These are phyloP conservation scores for Streptanthus diversifolius DNA, from an alignment of 345 rosid species.

Conservation along the genomic window DNA sequence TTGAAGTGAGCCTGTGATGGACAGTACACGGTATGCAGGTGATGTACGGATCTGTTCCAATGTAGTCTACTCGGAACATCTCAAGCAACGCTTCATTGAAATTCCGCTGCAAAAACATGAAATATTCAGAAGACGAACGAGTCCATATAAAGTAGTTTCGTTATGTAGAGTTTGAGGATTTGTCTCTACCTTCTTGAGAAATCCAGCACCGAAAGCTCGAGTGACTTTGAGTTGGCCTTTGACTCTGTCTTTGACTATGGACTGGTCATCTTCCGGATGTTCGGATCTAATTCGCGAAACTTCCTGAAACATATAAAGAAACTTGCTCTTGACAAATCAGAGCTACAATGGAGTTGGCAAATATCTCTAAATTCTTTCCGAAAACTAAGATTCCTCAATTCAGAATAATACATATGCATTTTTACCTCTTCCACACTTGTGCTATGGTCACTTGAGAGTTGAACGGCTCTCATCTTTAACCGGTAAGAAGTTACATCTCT, in stretches of 20 bases:
- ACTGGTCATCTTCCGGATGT: constrained; percentile 81
- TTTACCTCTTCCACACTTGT: constrained; percentile 77
- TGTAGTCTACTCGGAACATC: constrained; percentile 66
- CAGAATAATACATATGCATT: neutral
- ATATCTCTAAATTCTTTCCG: neutral
- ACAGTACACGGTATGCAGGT: constrained; percentile 69
- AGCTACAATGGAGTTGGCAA: neutral
- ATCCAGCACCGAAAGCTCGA: constrained; percentile 92
- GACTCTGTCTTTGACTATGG: constrained; percentile 79
- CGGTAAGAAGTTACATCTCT: constrained; percentile 80
- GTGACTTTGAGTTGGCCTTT: constrained; percentile 95
- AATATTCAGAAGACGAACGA: neutral
- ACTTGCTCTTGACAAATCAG: neutral
- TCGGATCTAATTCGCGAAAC: constrained; percentile 68
- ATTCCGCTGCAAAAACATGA: constrained; percentile 52
- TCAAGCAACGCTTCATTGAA: constrained; percentile 85
- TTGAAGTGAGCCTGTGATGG: constrained; percentile 85
- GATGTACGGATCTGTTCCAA: constrained; percentile 72
- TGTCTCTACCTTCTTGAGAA: constrained; percentile 80
- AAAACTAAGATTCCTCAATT: neutral
- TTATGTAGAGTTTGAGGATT: neutral
- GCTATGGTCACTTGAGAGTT: constrained; percentile 93
- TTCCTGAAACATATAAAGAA: constrained; percentile 52
- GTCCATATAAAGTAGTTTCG: neutral
- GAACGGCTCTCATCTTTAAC: constrained; percentile 93